Evolutionary conservation across 306 rosid species (phyloP).

Genomic region (Glycyrrhiza uralensis): DNA sequence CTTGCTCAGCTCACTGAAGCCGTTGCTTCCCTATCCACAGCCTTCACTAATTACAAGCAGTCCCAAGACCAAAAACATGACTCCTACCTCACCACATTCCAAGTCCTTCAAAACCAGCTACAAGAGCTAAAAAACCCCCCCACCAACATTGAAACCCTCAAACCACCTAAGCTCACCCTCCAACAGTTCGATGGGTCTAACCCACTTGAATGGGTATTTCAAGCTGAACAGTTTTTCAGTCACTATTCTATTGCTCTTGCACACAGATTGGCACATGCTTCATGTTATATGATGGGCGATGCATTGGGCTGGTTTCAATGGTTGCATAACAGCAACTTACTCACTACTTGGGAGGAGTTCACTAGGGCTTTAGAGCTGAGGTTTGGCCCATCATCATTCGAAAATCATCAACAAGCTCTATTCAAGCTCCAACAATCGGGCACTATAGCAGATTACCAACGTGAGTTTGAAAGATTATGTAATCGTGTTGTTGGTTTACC

Average conservation of each 20-base stretch:
- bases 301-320: background rate
- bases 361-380: background rate
- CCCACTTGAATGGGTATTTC: background rate
- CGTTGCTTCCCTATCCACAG: no score
- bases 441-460: background rate
- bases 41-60: no score
- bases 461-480: background rate
- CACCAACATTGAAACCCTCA: no score
- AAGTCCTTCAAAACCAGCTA: no score
- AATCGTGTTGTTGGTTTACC: background rate
- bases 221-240: background rate
- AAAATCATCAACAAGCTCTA: background rate
- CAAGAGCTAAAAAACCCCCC: no score
- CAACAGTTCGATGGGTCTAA: background rate
- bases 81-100: no score
- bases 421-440: background rate
- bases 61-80: no score
- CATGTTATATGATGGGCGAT: background rate
- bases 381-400: background rate
- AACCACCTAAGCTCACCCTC: no score
- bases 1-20: no score
- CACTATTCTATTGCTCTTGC: background rate
- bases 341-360: background rate
- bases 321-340: background rate
- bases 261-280: rapidly evolving